Evolutionary conservation across 2,329 filamentous ascomycete species (phyloP).

Genomic region (Coniochaeta prunicola): DNA sequence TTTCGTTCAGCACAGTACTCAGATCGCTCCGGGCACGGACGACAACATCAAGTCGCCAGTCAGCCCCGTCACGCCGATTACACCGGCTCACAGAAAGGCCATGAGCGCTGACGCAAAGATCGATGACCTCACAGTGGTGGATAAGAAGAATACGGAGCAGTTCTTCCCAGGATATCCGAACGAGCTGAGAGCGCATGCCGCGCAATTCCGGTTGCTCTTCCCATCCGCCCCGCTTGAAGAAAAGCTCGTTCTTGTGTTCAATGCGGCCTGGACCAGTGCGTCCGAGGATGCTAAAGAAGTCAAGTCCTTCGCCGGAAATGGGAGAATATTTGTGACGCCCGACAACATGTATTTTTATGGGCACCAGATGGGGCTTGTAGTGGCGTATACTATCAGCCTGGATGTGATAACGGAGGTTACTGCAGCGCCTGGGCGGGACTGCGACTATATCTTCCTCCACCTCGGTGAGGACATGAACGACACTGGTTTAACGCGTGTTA

Average conservation of each 20-base stretch:
- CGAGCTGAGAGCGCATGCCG: constrained; percentile 77
- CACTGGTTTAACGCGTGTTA: constrained; percentile 64
- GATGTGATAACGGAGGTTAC: constrained; percentile 81
- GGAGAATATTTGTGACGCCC: constrained; percentile 81
- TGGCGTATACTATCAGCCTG: constrained; percentile 72
- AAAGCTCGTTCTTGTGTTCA: constrained; percentile 84
- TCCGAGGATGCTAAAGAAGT: constrained; percentile 33
- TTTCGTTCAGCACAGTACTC: constrained; percentile 27
- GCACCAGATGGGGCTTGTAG: constrained; percentile 83
- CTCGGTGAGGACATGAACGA: constrained; percentile 54
- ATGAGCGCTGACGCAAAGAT: constrained; percentile 31
- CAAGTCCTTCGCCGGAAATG: constrained; percentile 52
- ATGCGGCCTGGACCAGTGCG: constrained; percentile 71
- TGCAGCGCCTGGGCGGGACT: constrained; percentile 80
- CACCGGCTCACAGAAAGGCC: constrained; percentile 31
- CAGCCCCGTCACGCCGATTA: not conserved
- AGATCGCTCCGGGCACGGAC: constrained; percentile 14
- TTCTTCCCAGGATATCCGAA: constrained; percentile 74
- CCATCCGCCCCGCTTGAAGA: constrained; percentile 71
- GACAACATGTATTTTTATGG: constrained; percentile 94
- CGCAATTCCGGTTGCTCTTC: constrained; percentile 89
- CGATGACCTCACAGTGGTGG: constrained; percentile 10
- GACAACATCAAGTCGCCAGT: not conserved
- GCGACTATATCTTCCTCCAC: constrained; percentile 87
- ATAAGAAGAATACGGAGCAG: constrained; percentile 35